Conservation (phyloP, 73 alveolate species). For the Paramecium sexaurelia region DNA sequence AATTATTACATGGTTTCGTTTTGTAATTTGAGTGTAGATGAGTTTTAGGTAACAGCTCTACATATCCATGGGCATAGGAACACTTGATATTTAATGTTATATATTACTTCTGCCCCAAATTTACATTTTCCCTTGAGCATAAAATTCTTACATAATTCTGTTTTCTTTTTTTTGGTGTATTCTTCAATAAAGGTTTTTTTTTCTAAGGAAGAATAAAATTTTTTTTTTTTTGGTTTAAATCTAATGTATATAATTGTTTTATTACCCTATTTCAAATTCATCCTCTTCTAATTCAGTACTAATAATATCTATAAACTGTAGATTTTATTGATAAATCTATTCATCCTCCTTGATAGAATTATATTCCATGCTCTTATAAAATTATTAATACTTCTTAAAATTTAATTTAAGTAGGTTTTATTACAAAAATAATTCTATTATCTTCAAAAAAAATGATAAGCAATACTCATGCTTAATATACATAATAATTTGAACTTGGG, state of each 20-base stretch:
- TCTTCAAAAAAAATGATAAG: too few species aligned
- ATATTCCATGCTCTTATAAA: too few species aligned
- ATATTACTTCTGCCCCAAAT: constrained; percentile 70
- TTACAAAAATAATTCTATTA: too few species aligned
- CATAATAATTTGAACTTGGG: too few species aligned
- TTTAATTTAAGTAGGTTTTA: too few species aligned
- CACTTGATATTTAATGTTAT: constrained; percentile 59
- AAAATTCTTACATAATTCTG: constrained; percentile 81
- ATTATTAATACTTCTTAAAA: too few species aligned
- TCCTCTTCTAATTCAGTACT: not conserved
- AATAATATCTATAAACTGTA: not conserved
- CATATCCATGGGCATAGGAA: constrained; percentile 90
- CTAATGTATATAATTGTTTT: not conserved
- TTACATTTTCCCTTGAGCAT: constrained; percentile 72
- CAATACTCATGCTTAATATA: too few species aligned
- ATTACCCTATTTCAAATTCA: not conserved
- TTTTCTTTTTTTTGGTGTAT: constrained; percentile 76
- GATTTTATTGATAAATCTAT: not conserved
- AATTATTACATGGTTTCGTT: constrained; percentile 90
- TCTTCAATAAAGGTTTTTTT: constrained; percentile 64
- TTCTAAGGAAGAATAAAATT: constrained; percentile 27
- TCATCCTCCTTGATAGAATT: not conserved
- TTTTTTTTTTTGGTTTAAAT: constrained; percentile 53
- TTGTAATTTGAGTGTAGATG: constrained; percentile 87
- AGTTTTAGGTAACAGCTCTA: constrained; percentile 77